phyloP scores from a whole-genome alignment of 257 asterid genomes.

The Ophiorrhiza pumila region DNA sequence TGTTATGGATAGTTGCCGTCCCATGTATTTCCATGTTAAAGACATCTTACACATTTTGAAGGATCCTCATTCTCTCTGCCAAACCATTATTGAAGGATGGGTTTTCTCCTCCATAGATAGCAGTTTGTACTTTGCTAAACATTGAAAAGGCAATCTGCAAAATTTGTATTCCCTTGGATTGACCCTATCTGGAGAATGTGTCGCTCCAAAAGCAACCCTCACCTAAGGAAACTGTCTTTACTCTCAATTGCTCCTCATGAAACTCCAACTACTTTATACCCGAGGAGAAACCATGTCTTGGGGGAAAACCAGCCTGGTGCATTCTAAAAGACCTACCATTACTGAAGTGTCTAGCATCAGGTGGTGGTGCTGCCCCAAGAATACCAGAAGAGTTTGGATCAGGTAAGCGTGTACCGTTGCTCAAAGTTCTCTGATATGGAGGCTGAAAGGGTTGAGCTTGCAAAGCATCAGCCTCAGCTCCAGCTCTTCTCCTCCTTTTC shows the following conservation, averaged over 20 bases:
- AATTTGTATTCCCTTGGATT: constrained; percentile 28
- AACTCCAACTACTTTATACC: constrained; percentile 46
- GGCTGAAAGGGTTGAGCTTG: constrained; percentile 60
- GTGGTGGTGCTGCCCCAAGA: constrained; percentile 90
- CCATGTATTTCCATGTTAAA: constrained; percentile 26
- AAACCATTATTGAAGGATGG: constrained; percentile 20
- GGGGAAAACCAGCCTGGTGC: constrained; percentile 52
- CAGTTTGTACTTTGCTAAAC: constrained; percentile 31
- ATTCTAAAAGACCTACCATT: constrained; percentile 74
- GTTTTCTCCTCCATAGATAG: constrained; percentile 18
- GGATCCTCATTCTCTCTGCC: constrained; percentile 33
- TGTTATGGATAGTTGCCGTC: constrained; percentile 30
- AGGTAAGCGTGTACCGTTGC: constrained; percentile 54
- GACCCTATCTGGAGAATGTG: constrained; percentile 19
- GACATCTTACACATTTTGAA: constrained; percentile 27
- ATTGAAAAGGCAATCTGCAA: constrained; percentile 28
- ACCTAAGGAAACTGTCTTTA: constrained; percentile 20
- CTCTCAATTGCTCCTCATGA: constrained; percentile 23
- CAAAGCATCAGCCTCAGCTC: constrained; percentile 72
- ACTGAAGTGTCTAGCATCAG: constrained; percentile 54
- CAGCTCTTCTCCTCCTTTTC: constrained; percentile 92
- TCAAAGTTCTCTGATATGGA: constrained; percentile 49
- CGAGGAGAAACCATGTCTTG: constrained; percentile 64
- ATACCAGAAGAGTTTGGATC: constrained; percentile 75
- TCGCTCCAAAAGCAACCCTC: constrained; percentile 26